Percentiles rank a stretch among this genome's conserved stretches.
These are phyloP conservation scores for Russula sp. DNA, from an alignment of 768 basidiomycete species.

Conservation along the genomic window DNA sequence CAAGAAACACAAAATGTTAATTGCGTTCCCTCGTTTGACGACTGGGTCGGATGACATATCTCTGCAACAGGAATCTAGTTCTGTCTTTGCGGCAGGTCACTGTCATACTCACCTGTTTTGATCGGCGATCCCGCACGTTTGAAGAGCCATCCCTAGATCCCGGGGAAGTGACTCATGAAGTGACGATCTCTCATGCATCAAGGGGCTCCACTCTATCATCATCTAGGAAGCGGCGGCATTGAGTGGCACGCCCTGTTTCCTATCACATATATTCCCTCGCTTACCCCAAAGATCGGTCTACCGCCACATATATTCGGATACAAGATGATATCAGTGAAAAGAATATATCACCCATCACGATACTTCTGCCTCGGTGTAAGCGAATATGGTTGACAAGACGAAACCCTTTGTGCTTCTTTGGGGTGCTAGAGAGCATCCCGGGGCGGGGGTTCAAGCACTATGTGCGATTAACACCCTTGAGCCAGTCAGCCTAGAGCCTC, in stretches of 20 bases:
- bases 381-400: constrained; percentile 42
- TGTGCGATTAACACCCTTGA: constrained; percentile 29
- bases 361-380: constrained; percentile 36
- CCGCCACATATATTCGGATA: constrained; percentile 21
- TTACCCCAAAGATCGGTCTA: constrained; percentile 46
- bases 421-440: constrained; percentile 33
- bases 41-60: constrained; percentile 32
- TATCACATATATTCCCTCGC: constrained; percentile 47
- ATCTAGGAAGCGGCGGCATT: constrained; percentile 35
- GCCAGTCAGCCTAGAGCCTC: neutral
- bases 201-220: constrained; percentile 22
- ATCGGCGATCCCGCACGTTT: constrained; percentile 47
- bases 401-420: constrained; percentile 30
- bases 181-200: constrained; percentile 38
- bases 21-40: constrained; percentile 33
- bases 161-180: constrained; percentile 39
- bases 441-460: constrained; percentile 20
- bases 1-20: constrained; percentile 38
- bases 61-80: constrained; percentile 28
- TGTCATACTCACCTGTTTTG: constrained; percentile 36
- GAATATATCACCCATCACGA: constrained; percentile 46
- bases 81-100: constrained; percentile 9
- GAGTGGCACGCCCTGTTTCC: constrained; percentile 33
- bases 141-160: constrained; percentile 40
- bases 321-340: constrained; percentile 16